These are phyloP conservation scores for Arachnomyces sp. DNA, from an alignment of 2,329 filamentous ascomycete genomes.

Conservation along the genomic window DNA sequence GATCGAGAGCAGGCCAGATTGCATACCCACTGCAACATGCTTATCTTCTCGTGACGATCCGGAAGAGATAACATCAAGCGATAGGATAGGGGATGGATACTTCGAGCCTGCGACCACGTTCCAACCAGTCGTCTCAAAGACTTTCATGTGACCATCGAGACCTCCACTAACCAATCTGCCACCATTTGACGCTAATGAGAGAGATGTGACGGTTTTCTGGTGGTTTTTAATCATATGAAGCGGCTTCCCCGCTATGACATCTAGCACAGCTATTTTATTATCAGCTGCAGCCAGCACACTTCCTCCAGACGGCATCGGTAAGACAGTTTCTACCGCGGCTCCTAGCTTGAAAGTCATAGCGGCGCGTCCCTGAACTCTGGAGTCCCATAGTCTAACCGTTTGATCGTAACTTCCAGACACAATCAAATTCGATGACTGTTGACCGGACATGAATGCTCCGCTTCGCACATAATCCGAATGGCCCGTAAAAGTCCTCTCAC, in stretches of 20 bases:
- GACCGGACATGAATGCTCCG: constrained; percentile 73
- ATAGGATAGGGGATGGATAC: constrained; percentile 84
- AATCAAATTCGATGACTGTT: constrained; percentile 59
- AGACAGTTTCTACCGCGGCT: constrained; percentile 80
- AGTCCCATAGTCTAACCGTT: constrained; percentile 90
- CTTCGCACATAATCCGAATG: constrained; percentile 89
- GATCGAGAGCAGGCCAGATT: constrained; percentile 83
- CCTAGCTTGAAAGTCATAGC: constrained; percentile 94
- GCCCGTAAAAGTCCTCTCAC: constrained; percentile 70
- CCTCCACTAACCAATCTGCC: constrained; percentile 78
- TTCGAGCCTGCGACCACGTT: constrained; percentile 93
- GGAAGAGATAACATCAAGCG: constrained; percentile 66
- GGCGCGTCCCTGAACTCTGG: constrained; percentile 57
- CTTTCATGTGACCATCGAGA: constrained; percentile 91
- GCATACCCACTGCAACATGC: constrained; percentile 90
- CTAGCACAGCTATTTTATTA: constrained; percentile 81
- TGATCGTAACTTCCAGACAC: constrained; percentile 92
- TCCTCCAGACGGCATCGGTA: constrained; percentile 79
- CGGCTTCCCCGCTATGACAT: constrained; percentile 84
- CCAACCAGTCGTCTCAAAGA: constrained; percentile 91
- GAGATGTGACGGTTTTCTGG: constrained; percentile 91
- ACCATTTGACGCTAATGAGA: constrained; percentile 73
- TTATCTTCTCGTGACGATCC: constrained; percentile 70
- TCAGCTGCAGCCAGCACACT: constrained; percentile 78
- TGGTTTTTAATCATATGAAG: constrained; percentile 84